These are phyloP conservation scores for Stereum hirsutum DNA, from an alignment of 1,284 basidiomycete genomes.

Conservation along the genomic window DNA sequence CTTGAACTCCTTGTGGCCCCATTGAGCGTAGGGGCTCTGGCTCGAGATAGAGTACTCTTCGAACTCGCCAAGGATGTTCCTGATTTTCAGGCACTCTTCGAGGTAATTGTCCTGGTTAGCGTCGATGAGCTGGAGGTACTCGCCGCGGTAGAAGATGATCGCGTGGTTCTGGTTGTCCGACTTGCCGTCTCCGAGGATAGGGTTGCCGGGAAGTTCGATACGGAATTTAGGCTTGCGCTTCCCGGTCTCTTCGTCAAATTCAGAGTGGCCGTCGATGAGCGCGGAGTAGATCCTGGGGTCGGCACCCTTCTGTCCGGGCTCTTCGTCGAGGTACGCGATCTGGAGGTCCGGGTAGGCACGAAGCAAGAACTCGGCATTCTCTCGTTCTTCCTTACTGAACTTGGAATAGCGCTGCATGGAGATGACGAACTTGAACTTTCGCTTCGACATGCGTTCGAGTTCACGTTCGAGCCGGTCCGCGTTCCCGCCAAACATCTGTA, in stretches of 20 bases:
- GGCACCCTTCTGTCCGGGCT: conserved; percentile 80
- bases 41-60: conserved; percentile 90
- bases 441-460: conserved; percentile 92
- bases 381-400: conserved; percentile 99
- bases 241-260: conserved; percentile 83
- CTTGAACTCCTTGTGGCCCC: conserved; percentile 87
- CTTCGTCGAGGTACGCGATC: conserved; percentile 98
- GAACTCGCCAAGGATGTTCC: conserved; percentile 96
- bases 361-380: conserved; percentile 97
- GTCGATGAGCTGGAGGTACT: conserved; percentile 98
- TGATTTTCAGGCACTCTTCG: conserved; percentile 98
- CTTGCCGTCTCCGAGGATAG: conserved; percentile 99
- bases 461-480: conserved; percentile 96
- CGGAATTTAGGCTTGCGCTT: conserved; percentile 97
- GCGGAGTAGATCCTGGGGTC: conserved; percentile 91
- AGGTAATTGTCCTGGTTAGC: conserved; percentile 99
- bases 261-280: conserved; percentile 96
- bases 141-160: conserved; percentile 98
- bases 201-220: conserved; percentile 96
- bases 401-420: conserved; percentile 99
- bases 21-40: conserved; percentile 92
- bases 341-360: conserved; percentile 98
- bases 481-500: conserved; percentile 94
- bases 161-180: conserved; percentile 99
- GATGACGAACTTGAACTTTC: conserved; percentile 98